phyloP scores from a whole-genome alignment of 352 stramenopile species.

The Globisporangium emineosum region DNA sequence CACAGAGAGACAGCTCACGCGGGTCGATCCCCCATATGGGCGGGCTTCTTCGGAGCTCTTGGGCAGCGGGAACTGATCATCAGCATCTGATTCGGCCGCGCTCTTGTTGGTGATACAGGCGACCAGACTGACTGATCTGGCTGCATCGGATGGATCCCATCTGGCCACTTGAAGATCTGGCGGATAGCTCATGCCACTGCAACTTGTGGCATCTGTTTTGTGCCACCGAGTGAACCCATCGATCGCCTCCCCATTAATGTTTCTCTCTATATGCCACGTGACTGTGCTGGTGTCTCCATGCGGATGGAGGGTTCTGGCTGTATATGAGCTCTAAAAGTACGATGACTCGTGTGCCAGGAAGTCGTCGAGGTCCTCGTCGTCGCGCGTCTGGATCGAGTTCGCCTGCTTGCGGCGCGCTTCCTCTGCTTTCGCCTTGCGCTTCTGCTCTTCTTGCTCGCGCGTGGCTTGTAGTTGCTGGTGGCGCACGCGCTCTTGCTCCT shows the following conservation, averaged over 20 bases:
- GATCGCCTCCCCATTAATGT: neutral
- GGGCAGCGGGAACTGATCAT: neutral
- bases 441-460: conserved; percentile 24
- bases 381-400: conserved; percentile 39
- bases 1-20: neutral
- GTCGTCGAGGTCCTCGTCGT: conserved; percentile 51
- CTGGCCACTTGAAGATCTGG: neutral
- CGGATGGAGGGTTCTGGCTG: neutral
- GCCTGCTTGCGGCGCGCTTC: conserved; percentile 30
- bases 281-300: neutral
- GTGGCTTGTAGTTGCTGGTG: conserved; percentile 9
- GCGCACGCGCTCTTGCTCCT: conserved; percentile 52
- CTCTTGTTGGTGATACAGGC: neutral
- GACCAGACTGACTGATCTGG: neutral
- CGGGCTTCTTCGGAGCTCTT: neutral
- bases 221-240: neutral
- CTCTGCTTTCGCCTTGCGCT: conserved; percentile 27
- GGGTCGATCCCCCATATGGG: neutral
- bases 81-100: neutral
- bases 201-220: neutral
- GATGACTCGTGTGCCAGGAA: conserved; percentile 56
- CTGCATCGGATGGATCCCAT: neutral
- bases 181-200: neutral
- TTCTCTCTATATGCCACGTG: neutral
- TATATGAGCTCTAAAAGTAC: conserved; percentile 27